Percentiles rank a stretch among this genome's conserved stretches.
Conservation (phyloP, 2,329 filamentous ascomycete genomes). For the Ilyonectria sp. region DNA sequence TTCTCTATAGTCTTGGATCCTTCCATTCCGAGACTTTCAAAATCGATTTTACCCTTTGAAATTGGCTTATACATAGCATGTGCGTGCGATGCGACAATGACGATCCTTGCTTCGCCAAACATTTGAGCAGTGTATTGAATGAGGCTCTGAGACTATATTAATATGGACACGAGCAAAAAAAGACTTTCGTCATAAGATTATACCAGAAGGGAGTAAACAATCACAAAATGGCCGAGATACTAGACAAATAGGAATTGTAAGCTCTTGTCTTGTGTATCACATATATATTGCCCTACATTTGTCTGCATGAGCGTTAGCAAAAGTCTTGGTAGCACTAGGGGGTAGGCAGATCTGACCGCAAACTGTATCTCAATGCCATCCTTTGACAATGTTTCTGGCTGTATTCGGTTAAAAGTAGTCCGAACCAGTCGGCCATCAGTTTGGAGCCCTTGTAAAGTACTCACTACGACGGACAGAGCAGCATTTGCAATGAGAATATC, state of each 20-base stretch:
- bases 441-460: background rate
- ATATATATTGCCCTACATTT: background rate
- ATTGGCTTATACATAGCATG: conserved; percentile 11
- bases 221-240: conserved; percentile 11
- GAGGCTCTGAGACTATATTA: background rate
- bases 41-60: background rate
- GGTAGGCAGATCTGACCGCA: background rate
- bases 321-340: background rate
- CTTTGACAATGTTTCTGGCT: conserved; percentile 3
- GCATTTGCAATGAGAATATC: conserved; percentile 8
- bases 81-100: conserved; percentile 21
- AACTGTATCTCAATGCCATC: conserved; percentile 15
- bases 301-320: conserved; percentile 1
- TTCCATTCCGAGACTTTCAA: background rate
- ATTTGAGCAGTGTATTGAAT: background rate
- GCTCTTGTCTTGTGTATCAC: background rate
- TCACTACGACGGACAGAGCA: conserved; percentile 7
- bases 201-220: conserved; percentile 3
- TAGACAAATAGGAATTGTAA: background rate
- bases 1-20: background rate
- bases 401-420: background rate
- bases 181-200: background rate
- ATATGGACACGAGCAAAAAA: too few relatives aligned
- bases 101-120: conserved; percentile 9
- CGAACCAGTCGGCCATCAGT: too few relatives aligned